Percentiles rank a stretch among this genome's conserved stretches.
phyloP scores from a whole-genome alignment of 495 filamentous ascomycete species.

The Neurospora sp. region DNA sequence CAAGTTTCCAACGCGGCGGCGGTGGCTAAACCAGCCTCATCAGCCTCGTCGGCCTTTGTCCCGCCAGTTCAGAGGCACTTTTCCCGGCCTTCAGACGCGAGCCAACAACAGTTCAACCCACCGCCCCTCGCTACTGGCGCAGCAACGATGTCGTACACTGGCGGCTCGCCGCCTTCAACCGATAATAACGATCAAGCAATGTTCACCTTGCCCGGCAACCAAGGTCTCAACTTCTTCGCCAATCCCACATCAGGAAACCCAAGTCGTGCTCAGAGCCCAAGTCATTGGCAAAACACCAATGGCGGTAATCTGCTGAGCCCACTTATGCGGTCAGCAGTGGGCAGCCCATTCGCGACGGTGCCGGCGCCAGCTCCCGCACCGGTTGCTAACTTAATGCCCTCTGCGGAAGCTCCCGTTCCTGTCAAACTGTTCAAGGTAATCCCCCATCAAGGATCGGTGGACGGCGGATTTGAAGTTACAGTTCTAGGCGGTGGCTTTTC shows the following conservation, averaged over 20 bases:
- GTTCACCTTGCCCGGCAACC: not conserved
- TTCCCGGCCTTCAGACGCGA: not conserved
- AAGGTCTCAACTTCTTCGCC: not conserved
- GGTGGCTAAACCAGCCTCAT: not conserved
- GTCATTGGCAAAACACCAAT: not conserved
- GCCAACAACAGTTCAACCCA: not conserved
- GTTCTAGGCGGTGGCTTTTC: constrained; percentile 71
- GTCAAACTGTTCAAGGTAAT: constrained; percentile 47
- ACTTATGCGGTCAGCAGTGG: constrained; percentile 49
- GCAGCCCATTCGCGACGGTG: not conserved
- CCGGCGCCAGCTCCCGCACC: not conserved
- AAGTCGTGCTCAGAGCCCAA: constrained; percentile 13
- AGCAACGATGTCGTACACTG: constrained; percentile 17
- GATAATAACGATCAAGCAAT: not conserved
- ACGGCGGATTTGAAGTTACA: constrained; percentile 78
- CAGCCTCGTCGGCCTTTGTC: not conserved
- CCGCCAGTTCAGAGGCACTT: not conserved
- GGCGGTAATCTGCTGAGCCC: constrained; percentile 1
- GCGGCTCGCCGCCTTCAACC: not conserved
- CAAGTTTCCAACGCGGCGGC: not conserved
- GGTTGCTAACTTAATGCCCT: not conserved
- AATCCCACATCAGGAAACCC: constrained; percentile 3
- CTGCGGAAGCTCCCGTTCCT: not conserved
- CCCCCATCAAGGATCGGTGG: constrained; percentile 68
- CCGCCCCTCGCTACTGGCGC: not conserved